A percentile compares a stretch with the other conserved stretches of the same genome.
phyloP scores from a whole-genome alignment of 352 stramenopile species.

The Phytopythium ostracodes region DNA sequence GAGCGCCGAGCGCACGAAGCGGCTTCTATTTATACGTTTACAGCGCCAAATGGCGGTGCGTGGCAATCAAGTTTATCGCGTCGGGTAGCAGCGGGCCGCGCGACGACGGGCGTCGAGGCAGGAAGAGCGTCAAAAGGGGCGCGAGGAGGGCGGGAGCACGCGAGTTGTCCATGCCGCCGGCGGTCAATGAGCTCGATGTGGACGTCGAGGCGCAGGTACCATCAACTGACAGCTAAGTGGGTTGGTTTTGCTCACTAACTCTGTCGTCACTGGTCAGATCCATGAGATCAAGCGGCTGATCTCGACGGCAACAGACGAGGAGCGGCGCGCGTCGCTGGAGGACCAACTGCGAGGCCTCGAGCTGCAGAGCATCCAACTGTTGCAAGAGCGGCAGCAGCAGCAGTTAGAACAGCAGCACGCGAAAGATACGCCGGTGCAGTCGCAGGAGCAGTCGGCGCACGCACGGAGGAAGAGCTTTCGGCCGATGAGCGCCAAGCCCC shows the following conservation, averaged over 20 bases:
- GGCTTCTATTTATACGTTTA: neutral
- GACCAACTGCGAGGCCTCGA: slow-evolving; percentile 70
- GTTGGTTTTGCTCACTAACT: neutral
- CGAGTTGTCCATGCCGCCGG: slow-evolving; percentile 33
- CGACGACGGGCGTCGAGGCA: neutral
- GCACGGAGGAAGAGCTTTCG: slow-evolving; percentile 65
- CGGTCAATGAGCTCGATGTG: slow-evolving; percentile 66
- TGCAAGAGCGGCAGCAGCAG: slow-evolving; percentile 22
- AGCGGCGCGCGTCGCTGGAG: slow-evolving; percentile 51
- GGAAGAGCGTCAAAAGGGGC: neutral
- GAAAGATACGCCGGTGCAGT: neutral
- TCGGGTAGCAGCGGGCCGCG: neutral
- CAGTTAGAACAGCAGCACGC: slow-evolving; percentile 5
- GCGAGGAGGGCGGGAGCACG: neutral
- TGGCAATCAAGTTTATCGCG: neutral
- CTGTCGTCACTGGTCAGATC: slow-evolving; percentile 31
- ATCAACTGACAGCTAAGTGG: neutral
- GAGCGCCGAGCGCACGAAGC: too few species aligned
- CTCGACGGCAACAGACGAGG: slow-evolving; percentile 58
- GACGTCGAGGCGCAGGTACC: slow-evolving; percentile 65
- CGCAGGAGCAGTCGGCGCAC: neutral
- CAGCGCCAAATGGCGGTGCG: neutral
- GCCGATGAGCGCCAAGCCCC: slow-evolving; percentile 60
- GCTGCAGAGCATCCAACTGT: slow-evolving; percentile 42
- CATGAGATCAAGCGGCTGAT: slow-evolving; percentile 76